phyloP scores from a whole-genome alignment of 202 grass and related monocot genomes.

The Bolboschoenoplectus hybrid region DNA sequence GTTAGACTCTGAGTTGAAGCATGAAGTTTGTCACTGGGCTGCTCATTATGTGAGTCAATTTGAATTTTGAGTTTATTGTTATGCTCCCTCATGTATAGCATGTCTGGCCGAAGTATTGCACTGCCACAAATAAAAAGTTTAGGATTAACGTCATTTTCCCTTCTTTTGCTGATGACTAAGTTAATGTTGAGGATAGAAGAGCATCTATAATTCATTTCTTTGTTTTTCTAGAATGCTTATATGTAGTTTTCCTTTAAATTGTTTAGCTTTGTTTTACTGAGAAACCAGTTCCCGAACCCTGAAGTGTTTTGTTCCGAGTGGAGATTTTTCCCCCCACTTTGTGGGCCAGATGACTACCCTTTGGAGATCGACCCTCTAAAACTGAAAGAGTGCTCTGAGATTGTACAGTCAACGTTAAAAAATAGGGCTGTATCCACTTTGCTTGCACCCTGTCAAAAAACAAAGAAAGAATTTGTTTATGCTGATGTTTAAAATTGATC shows the following conservation, averaged over 20 bases:
- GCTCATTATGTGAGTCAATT: conserved; percentile 86
- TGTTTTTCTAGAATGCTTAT: neutral
- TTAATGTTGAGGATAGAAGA: neutral
- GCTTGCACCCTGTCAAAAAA: neutral
- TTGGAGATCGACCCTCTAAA: neutral
- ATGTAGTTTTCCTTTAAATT: neutral
- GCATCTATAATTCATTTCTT: neutral
- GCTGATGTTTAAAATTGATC: conserved; percentile 9
- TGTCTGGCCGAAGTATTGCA: neutral
- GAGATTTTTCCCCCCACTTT: neutral
- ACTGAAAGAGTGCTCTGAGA: neutral
- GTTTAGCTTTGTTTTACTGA: neutral
- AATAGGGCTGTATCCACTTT: no score
- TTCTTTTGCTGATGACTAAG: neutral
- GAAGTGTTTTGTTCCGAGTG: neutral
- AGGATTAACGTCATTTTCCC: neutral
- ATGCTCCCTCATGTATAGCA: neutral
- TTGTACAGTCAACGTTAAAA: neutral
- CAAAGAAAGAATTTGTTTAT: conserved; percentile 24
- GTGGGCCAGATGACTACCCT: neutral
- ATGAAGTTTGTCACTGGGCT: conserved; percentile 97
- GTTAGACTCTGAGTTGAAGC: conserved; percentile 91
- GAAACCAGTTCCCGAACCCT: neutral
- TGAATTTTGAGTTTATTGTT: neutral
- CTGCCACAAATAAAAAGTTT: neutral